phyloP scores from a whole-genome alignment of 2,329 filamentous ascomycete species.

The Ophiosphaerella narmari region DNA sequence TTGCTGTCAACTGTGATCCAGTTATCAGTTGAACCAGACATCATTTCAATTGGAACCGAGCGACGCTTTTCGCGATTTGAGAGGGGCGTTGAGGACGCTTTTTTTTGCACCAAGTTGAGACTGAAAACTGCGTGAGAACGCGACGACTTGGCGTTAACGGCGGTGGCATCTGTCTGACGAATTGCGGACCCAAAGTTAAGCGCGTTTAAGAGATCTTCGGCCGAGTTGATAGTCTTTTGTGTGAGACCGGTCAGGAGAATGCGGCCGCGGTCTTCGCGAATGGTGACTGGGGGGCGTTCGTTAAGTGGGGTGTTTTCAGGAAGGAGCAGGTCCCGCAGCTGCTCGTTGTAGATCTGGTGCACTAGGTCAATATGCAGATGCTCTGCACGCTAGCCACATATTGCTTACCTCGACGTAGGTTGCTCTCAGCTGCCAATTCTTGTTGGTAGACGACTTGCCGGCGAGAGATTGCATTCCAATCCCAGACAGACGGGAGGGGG shows the following conservation, averaged over 20 bases:
- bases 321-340: constrained; percentile 85
- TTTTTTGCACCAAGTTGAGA: constrained; percentile 88
- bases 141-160: constrained; percentile 96
- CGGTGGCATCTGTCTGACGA: constrained; percentile 94
- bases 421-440: constrained; percentile 88
- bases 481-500: constrained; percentile 69
- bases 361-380: background rate
- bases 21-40: constrained; percentile 62
- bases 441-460: constrained; percentile 60
- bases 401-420: constrained; percentile 75
- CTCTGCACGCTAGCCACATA: background rate
- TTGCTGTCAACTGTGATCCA: constrained; percentile 95
- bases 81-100: constrained; percentile 57
- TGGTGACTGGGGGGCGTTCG: constrained; percentile 81
- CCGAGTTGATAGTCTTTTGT: constrained; percentile 85
- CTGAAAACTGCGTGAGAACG: constrained; percentile 98
- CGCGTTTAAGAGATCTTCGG: constrained; percentile 86
- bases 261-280: constrained; percentile 90
- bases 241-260: constrained; percentile 90
- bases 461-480: constrained; percentile 54
- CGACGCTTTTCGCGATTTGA: constrained; percentile 77
- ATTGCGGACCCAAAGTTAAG: constrained; percentile 92
- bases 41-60: constrained; percentile 82
- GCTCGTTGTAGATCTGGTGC: constrained; percentile 90
- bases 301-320: constrained; percentile 70